Conservation (phyloP, 2,329 filamentous ascomycete species). For the Emericellopsis cladophorae region DNA sequence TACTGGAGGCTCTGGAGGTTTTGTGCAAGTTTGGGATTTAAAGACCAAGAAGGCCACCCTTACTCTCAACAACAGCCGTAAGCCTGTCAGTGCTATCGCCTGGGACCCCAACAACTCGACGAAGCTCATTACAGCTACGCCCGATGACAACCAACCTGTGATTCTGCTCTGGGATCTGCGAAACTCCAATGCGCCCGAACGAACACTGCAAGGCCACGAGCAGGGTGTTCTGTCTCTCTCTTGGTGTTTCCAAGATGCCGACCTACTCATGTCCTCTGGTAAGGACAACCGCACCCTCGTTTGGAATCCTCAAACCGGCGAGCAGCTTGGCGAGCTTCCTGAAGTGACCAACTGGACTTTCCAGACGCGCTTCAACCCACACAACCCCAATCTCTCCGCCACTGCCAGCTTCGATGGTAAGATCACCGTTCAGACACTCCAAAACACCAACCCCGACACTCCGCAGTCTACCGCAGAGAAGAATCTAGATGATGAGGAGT, state of each 20-base stretch:
- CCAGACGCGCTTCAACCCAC: constrained; percentile 84
- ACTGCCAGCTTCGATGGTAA: constrained; percentile 97
- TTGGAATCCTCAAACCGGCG: constrained; percentile 91
- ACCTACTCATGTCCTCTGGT: constrained; percentile 81
- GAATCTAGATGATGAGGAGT: constrained; percentile 80
- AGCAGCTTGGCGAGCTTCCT: constrained; percentile 81
- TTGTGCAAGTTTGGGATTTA: constrained; percentile 96
- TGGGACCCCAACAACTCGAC: constrained; percentile 97
- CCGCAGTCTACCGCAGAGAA: constrained; percentile 54
- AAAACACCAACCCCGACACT: constrained; percentile 78
- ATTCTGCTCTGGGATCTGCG: constrained; percentile 91
- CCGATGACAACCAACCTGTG: constrained; percentile 76
- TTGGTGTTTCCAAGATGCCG: constrained; percentile 86
- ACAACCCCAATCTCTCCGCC: constrained; percentile 82
- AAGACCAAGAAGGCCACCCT: constrained; percentile 96
- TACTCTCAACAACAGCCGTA: constrained; percentile 89
- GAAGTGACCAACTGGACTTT: constrained; percentile 99
- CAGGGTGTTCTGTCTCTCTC: constrained; percentile 87
- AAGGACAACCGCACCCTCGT: constrained; percentile 93
- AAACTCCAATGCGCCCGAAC: constrained; percentile 90
- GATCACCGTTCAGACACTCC: constrained; percentile 84
- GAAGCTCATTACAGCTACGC: constrained; percentile 83
- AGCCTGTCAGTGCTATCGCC: constrained; percentile 86
- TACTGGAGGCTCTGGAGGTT: constrained; percentile 83
- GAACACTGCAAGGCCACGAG: constrained; percentile 81